phyloP scores from a whole-genome alignment of 257 asterid genomes.

The Nicotiana paniculata region DNA sequence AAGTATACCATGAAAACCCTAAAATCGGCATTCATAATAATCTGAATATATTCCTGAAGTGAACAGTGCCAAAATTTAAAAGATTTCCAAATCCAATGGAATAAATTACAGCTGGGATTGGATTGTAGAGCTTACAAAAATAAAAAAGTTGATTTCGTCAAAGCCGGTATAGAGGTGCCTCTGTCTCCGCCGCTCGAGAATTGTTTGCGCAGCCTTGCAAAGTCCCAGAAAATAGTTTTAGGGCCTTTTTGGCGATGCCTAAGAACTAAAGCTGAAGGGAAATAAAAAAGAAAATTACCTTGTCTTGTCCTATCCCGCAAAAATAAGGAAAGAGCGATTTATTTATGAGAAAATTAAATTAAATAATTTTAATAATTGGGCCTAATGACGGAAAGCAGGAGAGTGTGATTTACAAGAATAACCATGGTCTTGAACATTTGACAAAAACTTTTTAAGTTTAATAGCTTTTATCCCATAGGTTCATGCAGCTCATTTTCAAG shows the following conservation, averaged over 20 bases:
- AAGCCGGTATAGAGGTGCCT: not conserved
- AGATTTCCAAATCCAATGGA: not conserved
- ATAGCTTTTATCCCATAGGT: too few relatives aligned
- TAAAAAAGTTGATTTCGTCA: not conserved
- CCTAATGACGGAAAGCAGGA: too few relatives aligned
- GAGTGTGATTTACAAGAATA: too few relatives aligned
- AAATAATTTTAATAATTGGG: too few relatives aligned
- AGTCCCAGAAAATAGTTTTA: not conserved
- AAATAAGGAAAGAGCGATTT: not conserved
- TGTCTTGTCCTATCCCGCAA: not conserved
- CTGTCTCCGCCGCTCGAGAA: conserved; percentile 2
- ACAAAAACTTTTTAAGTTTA: too few relatives aligned
- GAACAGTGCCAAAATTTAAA: not conserved
- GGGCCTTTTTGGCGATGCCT: not conserved
- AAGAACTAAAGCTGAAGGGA: not conserved
- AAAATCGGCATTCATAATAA: not conserved
- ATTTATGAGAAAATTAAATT: too few relatives aligned
- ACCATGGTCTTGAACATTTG: too few relatives aligned
- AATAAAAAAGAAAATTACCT: not conserved
- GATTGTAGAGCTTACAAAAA: not conserved
- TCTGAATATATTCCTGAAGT: not conserved
- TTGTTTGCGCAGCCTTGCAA: not conserved
- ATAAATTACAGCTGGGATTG: not conserved
- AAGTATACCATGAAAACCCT: not conserved
- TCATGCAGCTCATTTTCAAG: too few relatives aligned